Evolutionary conservation across 306 rosid genomes (phyloP), one percentile per base, ranked within the genome.

Genomic region (Quillaja saponaria): DNA sequence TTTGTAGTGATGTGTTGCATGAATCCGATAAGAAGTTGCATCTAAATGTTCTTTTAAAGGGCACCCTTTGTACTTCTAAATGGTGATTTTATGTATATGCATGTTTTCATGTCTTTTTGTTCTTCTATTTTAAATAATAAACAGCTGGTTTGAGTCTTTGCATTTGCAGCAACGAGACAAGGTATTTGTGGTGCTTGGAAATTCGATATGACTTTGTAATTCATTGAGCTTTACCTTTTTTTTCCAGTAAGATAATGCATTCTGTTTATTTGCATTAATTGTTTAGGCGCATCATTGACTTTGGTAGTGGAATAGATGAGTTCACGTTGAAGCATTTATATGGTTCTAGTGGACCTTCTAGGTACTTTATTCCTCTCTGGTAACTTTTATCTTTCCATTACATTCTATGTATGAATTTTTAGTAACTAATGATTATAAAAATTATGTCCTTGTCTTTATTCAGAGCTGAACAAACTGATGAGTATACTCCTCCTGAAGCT

Each of bases 401-500:
- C 57, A 46, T 40, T 33, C 28, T 37, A 21, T 41, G 19, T 49
- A 39, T 63, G 58, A 44, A 34, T 62, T 49, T 34, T 58, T 20
- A 49, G 53, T 51, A 33, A 34, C 39, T 42, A 49, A 5, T 44
- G 41, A 31, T 64, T 67, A 25, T 80, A 53, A 14, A 58, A 71
- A 34, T 13, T 53, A 41, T 21, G 46, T 65, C 46, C n/a, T 64
- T 68, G n/a, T 64, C 55, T 54, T 69, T 68, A 59, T 50, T 51
- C 79, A 88, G 97, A 67, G 90, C 87, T 54, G 97, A 91, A 69
- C 97, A 91, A 65, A 91, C 97, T 59, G 78, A 73, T 31, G 96
- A 85, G 67, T 91, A 91, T 73, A 61, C 87, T 40, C 90, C 97
- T 77, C 95, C 98, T 63, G 96, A 92, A 81, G 95, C 96, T 55